Percentiles rank a stretch among this genome's conserved stretches.
Evolutionary conservation across 108 stramenopile species (phyloP).

Genomic region (Bacterosira constricta): DNA sequence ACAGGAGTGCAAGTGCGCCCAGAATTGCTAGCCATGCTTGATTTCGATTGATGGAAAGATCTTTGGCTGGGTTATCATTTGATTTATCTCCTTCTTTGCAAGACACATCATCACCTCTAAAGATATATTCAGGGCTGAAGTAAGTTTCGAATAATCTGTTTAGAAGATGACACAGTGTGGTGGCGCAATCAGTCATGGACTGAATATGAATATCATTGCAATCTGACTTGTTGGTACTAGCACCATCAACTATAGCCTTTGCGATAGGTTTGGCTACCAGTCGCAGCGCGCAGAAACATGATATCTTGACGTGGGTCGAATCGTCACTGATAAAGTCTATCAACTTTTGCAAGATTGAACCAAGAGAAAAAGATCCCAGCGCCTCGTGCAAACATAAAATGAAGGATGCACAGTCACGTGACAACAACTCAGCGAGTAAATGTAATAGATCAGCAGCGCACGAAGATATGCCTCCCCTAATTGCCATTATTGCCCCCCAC

Average conservation of each 20-base stretch:
- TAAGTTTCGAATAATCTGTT: slow-evolving; percentile 29
- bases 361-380: slow-evolving; percentile 6
- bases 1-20: slow-evolving; percentile 22
- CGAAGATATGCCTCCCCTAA: slow-evolving; percentile 48
- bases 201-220: not conserved
- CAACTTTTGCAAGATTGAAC: slow-evolving; percentile 30
- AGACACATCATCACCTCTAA: not conserved
- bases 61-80: not conserved
- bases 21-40: slow-evolving; percentile 30
- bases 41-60: slow-evolving; percentile 18
- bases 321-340: slow-evolving; percentile 27
- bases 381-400: slow-evolving; percentile 6
- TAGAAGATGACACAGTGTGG: slow-evolving; percentile 17
- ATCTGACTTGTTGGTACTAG: not conserved
- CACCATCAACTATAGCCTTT: not conserved
- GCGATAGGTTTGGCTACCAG: slow-evolving; percentile 29
- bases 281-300: slow-evolving; percentile 35
- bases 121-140: slow-evolving; percentile 8
- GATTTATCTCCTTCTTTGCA: not conserved
- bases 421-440: slow-evolving; percentile 39
- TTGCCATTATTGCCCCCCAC: slow-evolving; percentile 52
- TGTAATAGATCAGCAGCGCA: slow-evolving; percentile 55
- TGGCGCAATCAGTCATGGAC: not conserved
- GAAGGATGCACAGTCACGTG: slow-evolving; percentile 9
- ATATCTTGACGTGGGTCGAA: slow-evolving; percentile 32